These are phyloP conservation scores for Fusarium metavorans DNA, from an alignment of 2,329 filamentous ascomycete species.

Conservation along the genomic window DNA sequence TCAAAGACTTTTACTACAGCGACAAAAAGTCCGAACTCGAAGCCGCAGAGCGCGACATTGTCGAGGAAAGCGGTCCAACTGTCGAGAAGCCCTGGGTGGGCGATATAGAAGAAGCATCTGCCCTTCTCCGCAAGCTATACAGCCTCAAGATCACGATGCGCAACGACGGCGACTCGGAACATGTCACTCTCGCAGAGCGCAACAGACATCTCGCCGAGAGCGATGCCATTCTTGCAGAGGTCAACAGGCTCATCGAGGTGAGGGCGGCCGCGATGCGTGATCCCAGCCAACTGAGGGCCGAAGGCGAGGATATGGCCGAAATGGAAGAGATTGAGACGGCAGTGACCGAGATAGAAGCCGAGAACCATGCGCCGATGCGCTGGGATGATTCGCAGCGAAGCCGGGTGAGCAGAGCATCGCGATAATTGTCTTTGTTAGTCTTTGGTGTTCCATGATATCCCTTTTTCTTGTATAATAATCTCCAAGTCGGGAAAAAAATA, in stretches of 20 bases:
- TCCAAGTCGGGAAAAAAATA: not conserved
- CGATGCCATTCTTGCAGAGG: not conserved
- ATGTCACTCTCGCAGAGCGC: not conserved
- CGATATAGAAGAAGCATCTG: not conserved
- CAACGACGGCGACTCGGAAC: not conserved
- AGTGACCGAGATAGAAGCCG: not conserved
- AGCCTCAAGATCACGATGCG: not conserved
- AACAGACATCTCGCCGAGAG: not conserved
- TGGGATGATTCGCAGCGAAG: not conserved
- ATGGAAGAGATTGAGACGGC: not conserved
- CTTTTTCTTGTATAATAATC: not conserved
- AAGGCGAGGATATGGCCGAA: not conserved
- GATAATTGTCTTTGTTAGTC: not conserved
- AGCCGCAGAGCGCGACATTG: not conserved
- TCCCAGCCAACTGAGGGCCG: not conserved
- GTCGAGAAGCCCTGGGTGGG: not conserved
- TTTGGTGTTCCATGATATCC: not conserved
- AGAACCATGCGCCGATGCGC: not conserved
- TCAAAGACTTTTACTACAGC: slow-evolving; percentile 1
- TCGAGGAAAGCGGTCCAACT: not conserved
- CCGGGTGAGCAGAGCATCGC: not conserved
- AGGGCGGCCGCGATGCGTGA: not conserved
- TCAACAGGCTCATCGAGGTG: not conserved
- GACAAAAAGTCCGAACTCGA: slow-evolving; percentile 1
- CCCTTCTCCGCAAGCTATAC: not conserved